Percentiles rank a stretch among this genome's conserved stretches.
These are phyloP conservation scores for Globisporangium solare DNA, from an alignment of 352 stramenopile genomes.

Conservation along the genomic window DNA sequence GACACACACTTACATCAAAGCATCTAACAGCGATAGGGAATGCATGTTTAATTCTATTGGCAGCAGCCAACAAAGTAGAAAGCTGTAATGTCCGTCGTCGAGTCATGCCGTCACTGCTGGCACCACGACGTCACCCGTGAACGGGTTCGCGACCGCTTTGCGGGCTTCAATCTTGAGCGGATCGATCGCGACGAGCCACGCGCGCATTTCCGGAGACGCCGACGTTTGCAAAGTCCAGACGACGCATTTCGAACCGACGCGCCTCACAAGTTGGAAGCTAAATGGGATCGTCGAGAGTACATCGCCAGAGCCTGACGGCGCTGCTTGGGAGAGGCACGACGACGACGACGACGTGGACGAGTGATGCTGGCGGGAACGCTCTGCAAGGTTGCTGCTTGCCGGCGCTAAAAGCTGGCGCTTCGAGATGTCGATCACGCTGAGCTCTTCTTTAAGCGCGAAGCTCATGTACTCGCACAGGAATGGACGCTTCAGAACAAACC, in stretches of 20 bases:
- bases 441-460: slow-evolving; percentile 59
- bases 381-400: background rate
- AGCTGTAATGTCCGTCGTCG: background rate
- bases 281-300: slow-evolving; percentile 36
- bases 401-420: slow-evolving; percentile 52
- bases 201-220: slow-evolving; percentile 51
- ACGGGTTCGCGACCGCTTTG: slow-evolving; percentile 16
- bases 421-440: slow-evolving; percentile 70
- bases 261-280: slow-evolving; percentile 64
- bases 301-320: background rate
- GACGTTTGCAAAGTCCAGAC: slow-evolving; percentile 79
- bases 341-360: slow-evolving; percentile 5
- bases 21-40: too few species aligned
- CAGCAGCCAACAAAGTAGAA: background rate
- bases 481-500: slow-evolving; percentile 76
- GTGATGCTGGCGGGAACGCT: background rate
- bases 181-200: slow-evolving; percentile 70
- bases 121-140: slow-evolving; percentile 15
- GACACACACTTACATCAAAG: background rate
- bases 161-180: slow-evolving; percentile 57
- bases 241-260: slow-evolving; percentile 39
- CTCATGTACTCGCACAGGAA: slow-evolving; percentile 77
- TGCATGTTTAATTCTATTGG: too few species aligned
- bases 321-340: background rate
- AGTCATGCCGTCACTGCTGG: slow-evolving; percentile 27